Percentiles rank a stretch among this genome's conserved stretches.
These are phyloP conservation scores for Geosmithia flava DNA, from an alignment of 2,329 filamentous ascomycete species.

Conservation along the genomic window DNA sequence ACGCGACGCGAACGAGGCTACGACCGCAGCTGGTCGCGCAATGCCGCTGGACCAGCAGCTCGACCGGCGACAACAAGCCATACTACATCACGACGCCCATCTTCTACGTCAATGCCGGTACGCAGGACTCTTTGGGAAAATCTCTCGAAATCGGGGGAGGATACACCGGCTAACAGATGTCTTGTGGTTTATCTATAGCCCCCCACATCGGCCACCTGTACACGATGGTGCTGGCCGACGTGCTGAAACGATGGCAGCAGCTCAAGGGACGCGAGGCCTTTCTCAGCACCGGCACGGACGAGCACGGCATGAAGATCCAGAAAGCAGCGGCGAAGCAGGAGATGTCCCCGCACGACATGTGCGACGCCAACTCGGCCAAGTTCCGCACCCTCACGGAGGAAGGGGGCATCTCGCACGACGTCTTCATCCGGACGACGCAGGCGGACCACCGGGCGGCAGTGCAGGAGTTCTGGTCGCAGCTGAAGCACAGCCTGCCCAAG, in stretches of 20 bases:
- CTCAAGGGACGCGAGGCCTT: slow-evolving; percentile 60
- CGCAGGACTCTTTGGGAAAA: slow-evolving; percentile 1
- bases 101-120: slow-evolving; percentile 96
- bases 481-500: slow-evolving; percentile 42
- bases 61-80: slow-evolving; percentile 45
- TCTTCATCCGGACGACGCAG: slow-evolving; percentile 91
- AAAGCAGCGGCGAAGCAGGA: slow-evolving; percentile 63
- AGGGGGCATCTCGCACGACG: slow-evolving; percentile 62
- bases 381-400: slow-evolving; percentile 64
- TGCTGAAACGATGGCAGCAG: slow-evolving; percentile 82
- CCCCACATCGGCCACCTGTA: slow-evolving; percentile 94
- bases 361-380: slow-evolving; percentile 68
- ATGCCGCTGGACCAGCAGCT: slow-evolving; percentile 7
- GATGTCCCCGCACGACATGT: slow-evolving; percentile 70
- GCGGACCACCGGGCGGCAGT: slow-evolving; percentile 71
- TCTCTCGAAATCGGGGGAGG: too few relatives aligned
- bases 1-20: not conserved
- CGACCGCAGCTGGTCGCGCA: slow-evolving; percentile 2
- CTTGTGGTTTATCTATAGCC: slow-evolving; percentile 34
- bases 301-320: slow-evolving; percentile 97
- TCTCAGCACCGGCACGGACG: slow-evolving; percentile 85
- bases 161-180: too few relatives aligned
- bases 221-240: slow-evolving; percentile 80
- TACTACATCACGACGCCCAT: slow-evolving; percentile 96
- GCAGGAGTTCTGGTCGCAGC: slow-evolving; percentile 74